A percentile compares a stretch with the other conserved stretches of the same genome.
Evolutionary conservation across 1,284 basidiomycete genomes (phyloP).

Genomic region (Moesziomyces aphidis): DNA sequence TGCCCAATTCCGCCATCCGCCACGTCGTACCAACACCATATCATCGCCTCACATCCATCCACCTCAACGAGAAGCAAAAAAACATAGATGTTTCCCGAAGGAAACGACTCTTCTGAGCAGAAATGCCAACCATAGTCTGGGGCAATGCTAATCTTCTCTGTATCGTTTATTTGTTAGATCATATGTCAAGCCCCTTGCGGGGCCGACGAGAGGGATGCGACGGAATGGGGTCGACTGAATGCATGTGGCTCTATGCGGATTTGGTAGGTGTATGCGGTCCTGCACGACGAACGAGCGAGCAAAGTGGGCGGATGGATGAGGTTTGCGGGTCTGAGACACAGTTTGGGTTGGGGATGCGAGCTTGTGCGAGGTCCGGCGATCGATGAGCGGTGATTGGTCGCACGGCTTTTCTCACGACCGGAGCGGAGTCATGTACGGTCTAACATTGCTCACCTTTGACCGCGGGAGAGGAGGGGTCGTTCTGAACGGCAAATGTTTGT

Average conservation of each 20-base stretch:
- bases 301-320: not conserved
- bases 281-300: not conserved
- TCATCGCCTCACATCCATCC: not conserved
- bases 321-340: not conserved
- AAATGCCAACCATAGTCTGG: slow-evolving; percentile 23
- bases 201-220: slow-evolving; percentile 14
- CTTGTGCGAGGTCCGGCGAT: not conserved
- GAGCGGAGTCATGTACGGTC: no score
- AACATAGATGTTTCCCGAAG: slow-evolving; percentile 45
- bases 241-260: no score
- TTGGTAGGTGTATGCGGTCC: slow-evolving; percentile 8
- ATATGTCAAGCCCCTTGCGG: slow-evolving; percentile 49
- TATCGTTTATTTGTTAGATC: slow-evolving; percentile 51
- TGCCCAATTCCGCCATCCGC: no score
- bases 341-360: not conserved
- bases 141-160: slow-evolving; percentile 47
- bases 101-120: slow-evolving; percentile 39
- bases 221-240: not conserved
- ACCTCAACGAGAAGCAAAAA: slow-evolving; percentile 7
- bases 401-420: no score
- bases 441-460: not conserved
- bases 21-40: not conserved
- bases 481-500: no score
- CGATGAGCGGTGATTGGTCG: not conserved
- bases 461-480: no score